Percentiles rank a stretch among this genome's conserved stretches.
phyloP scores from a whole-genome alignment of 805 yeast species.

The Starmerella khaoyaiensis region DNA sequence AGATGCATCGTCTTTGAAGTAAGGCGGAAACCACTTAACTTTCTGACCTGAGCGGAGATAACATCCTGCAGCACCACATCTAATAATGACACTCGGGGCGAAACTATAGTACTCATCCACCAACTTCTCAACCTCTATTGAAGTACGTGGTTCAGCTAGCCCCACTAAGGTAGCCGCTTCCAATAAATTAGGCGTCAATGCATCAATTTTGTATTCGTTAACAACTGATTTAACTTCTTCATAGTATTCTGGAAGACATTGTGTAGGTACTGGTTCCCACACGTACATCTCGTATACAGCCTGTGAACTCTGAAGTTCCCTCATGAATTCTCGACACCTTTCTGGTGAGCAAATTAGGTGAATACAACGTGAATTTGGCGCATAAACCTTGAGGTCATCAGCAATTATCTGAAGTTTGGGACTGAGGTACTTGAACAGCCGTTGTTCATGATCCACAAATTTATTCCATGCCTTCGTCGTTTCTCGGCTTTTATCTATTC shows the following conservation, averaged over 20 bases:
- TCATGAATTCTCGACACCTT: constrained; percentile 41
- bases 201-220: constrained; percentile 32
- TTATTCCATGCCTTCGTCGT: constrained; percentile 77
- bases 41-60: constrained; percentile 22
- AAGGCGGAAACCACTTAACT: constrained; percentile 53
- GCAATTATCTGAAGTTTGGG: constrained; percentile 49
- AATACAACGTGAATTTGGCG: constrained; percentile 39
- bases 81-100: constrained; percentile 38
- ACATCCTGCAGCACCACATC: constrained; percentile 72
- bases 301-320: constrained; percentile 23
- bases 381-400: constrained; percentile 40
- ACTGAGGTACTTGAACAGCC: constrained; percentile 48
- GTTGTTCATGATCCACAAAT: constrained; percentile 49
- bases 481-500: constrained; percentile 39
- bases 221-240: constrained; percentile 24
- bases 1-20: constrained; percentile 37
- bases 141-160: constrained; percentile 31
- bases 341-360: constrained; percentile 68
- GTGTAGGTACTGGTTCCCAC: constrained; percentile 83
- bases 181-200: constrained; percentile 72
- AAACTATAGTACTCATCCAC: constrained; percentile 35
- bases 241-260: constrained; percentile 41
- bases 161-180: constrained; percentile 63
- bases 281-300: constrained; percentile 34
- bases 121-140: constrained; percentile 33